Conservation (phyloP, 176 grass and related monocot genomes). For the Carex littledalei region DNA sequence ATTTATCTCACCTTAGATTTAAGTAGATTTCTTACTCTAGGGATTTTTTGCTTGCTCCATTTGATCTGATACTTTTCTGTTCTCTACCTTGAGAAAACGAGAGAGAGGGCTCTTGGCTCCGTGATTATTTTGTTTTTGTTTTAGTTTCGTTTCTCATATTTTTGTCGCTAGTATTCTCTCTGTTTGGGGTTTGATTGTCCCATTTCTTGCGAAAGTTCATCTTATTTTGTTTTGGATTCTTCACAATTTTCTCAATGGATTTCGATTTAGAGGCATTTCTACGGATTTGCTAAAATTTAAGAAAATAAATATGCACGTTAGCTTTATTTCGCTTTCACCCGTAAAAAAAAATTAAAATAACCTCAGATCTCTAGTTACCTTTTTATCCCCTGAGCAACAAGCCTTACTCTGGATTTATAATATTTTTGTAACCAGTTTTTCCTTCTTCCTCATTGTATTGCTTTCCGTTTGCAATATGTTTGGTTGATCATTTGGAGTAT, state of each 20-base stretch:
- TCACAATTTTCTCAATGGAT: background rate
- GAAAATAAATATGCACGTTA: background rate
- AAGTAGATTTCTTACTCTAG: background rate
- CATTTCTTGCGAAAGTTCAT: background rate
- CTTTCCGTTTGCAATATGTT: background rate
- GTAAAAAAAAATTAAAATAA: background rate
- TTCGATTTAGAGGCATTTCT: background rate
- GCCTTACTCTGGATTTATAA: background rate
- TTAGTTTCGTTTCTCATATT: background rate
- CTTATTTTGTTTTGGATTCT: background rate
- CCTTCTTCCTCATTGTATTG: constrained; percentile 4
- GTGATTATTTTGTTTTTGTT: background rate
- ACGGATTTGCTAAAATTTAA: background rate
- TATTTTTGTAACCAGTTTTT: background rate
- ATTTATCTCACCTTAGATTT: background rate
- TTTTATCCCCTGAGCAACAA: background rate
- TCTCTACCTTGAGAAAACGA: background rate
- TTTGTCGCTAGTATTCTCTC: background rate
- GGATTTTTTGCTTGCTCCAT: background rate
- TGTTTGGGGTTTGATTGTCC: background rate
- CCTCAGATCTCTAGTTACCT: constrained; percentile 1
- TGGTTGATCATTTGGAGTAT: background rate
- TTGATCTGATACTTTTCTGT: background rate
- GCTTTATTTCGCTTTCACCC: background rate
- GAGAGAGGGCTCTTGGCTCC: background rate